Percentiles rank a stretch among this genome's conserved stretches.
Evolutionary conservation across 345 rosid genomes (phyloP).

Genomic region (Pseudoturritis turrita): DNA sequence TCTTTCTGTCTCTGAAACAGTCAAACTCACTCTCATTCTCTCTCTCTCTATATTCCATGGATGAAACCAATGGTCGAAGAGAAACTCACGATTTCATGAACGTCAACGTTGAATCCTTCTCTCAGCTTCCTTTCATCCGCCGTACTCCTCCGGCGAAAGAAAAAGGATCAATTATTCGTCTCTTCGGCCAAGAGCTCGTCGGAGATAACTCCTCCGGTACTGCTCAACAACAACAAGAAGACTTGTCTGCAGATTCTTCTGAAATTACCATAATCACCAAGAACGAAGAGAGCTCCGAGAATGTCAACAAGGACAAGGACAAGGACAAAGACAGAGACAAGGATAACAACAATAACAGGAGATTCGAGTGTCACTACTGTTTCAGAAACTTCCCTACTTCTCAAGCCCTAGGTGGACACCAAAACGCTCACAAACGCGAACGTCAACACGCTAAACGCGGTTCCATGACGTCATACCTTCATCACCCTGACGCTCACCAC

Average conservation of each 20-base stretch:
- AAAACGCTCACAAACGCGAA: conserved; percentile 98
- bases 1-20: conserved; percentile 27
- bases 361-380: conserved; percentile 96
- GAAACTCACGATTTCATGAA: conserved; percentile 56
- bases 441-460: conserved; percentile 93
- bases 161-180: conserved; percentile 55
- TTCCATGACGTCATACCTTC: conserved; percentile 61
- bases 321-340: conserved; percentile 34
- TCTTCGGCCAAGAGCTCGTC: conserved; percentile 82
- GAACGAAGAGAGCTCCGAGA: conserved; percentile 26
- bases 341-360: conserved; percentile 40
- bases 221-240: neutral
- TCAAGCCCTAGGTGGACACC: conserved; percentile 98
- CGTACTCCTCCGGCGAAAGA: conserved; percentile 54
- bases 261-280: neutral
- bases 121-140: conserved; percentile 60
- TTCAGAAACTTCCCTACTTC: conserved; percentile 96
- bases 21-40: neutral
- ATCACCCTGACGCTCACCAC: conserved; percentile 45
- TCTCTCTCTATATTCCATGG: conserved; percentile 26
- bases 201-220: conserved; percentile 15
- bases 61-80: conserved; percentile 32
- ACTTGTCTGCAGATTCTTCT: neutral
- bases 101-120: conserved; percentile 50
- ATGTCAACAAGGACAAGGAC: conserved; percentile 42